Evolutionary conservation across 1,284 basidiomycete species (phyloP).

Genomic region (Porodaedalea pini): DNA sequence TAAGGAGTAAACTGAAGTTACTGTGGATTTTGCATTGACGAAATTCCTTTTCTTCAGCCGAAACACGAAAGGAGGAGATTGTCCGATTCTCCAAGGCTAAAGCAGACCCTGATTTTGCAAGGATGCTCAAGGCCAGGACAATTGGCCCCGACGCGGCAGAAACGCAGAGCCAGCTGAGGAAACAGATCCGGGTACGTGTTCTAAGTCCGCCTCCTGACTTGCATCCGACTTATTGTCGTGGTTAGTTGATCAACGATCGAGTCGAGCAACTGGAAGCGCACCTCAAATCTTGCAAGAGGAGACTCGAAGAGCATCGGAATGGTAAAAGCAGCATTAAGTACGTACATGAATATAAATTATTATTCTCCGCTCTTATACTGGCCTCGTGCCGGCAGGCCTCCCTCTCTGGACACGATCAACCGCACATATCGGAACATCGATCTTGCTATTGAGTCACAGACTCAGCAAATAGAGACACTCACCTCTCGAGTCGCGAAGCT

Average conservation of each 20-base stretch:
- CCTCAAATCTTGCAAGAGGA: slow-evolving; percentile 67
- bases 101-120: slow-evolving; percentile 74
- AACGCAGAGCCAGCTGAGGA: slow-evolving; percentile 71
- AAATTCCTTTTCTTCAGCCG: slow-evolving; percentile 41
- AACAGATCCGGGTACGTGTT: slow-evolving; percentile 57
- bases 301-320: slow-evolving; percentile 56
- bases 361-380: background rate
- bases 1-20: slow-evolving; percentile 29
- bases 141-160: slow-evolving; percentile 88
- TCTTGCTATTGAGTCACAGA: slow-evolving; percentile 59
- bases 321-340: slow-evolving; percentile 65
- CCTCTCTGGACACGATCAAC: slow-evolving; percentile 79
- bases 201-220: background rate
- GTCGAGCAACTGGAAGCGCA: slow-evolving; percentile 77
- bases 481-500: slow-evolving; percentile 54
- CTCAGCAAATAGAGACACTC: slow-evolving; percentile 54
- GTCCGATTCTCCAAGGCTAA: slow-evolving; percentile 71
- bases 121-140: slow-evolving; percentile 75
- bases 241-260: slow-evolving; percentile 62
- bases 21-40: background rate
- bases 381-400: slow-evolving; percentile 48
- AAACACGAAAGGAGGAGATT: slow-evolving; percentile 72
- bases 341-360: slow-evolving; percentile 25
- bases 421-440: slow-evolving; percentile 84
- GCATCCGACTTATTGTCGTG: slow-evolving; percentile 15